A percentile compares a stretch with the other conserved stretches of the same genome.
Conservation (phyloP, 139 green algal species). For the Gonium pectorale region DNA sequence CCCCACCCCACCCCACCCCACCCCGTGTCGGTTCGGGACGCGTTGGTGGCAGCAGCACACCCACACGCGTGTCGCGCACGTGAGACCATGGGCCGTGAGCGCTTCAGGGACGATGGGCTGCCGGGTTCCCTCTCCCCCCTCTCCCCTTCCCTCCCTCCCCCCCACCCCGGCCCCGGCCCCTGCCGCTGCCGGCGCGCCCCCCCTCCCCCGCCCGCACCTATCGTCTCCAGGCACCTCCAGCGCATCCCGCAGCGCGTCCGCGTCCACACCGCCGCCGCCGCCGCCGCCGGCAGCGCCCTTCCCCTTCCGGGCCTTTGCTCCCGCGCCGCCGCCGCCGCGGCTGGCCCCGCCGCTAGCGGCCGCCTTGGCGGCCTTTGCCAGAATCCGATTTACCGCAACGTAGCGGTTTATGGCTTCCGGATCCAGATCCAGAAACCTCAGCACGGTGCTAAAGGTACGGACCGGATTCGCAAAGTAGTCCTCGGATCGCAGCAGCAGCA, state of each 20-base stretch:
- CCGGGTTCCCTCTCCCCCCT: no score
- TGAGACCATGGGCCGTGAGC: no score
- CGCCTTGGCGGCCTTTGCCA: neutral
- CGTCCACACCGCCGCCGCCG: neutral
- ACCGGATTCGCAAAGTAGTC: conserved; percentile 9
- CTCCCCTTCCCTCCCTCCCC: no score
- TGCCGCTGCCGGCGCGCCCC: no score
- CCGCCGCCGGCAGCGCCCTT: neutral
- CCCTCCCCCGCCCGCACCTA: no score
- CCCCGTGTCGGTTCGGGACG: no score
- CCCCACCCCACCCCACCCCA: no score
- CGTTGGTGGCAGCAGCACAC: no score
- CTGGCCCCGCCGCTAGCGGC: neutral
- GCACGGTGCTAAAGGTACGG: neutral
- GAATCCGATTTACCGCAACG: neutral
- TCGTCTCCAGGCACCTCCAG: no score
- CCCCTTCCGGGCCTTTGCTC: neutral
- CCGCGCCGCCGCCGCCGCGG: neutral
- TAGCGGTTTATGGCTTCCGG: conserved; percentile 3
- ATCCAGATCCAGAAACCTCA: conserved; percentile 18
- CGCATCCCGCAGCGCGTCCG: neutral
- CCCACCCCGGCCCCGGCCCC: no score
- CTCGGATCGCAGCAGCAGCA: conserved; percentile 44
- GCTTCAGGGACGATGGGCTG: no score
- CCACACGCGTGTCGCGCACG: no score